Evolutionary conservation across 257 asterid genomes (phyloP).

Genomic region (Catharanthus roseus): DNA sequence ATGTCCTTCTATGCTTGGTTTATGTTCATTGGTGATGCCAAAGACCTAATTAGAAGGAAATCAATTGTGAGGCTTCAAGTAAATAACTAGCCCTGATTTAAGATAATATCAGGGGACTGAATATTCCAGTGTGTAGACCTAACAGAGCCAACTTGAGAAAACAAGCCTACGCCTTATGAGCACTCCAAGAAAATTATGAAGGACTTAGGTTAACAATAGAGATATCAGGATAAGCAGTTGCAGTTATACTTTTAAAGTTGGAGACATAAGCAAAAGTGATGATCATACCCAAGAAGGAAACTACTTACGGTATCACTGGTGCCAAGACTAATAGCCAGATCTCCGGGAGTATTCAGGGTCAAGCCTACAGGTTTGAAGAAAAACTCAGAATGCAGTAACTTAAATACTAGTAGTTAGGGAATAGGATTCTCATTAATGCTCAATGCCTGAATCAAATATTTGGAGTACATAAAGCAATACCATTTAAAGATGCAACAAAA

Average conservation of each 20-base stretch:
- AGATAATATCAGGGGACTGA: not conserved
- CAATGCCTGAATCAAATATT: not conserved
- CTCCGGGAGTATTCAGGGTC: slow-evolving; percentile 79
- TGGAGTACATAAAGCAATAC: not conserved
- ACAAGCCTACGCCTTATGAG: not conserved
- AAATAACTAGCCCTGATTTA: not conserved
- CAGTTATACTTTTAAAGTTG: not conserved
- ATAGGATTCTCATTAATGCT: not conserved
- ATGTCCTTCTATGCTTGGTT: slow-evolving; percentile 83
- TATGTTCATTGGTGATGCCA: slow-evolving; percentile 67
- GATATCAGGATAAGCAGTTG: not conserved
- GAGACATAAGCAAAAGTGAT: not conserved
- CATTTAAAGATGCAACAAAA: not conserved
- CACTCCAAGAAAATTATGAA: not conserved
- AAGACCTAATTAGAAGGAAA: slow-evolving; percentile 43
- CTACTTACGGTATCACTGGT: slow-evolving; percentile 87
- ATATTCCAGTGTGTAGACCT: not conserved
- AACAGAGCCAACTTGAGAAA: not conserved
- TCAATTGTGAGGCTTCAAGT: not conserved
- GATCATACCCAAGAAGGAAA: slow-evolving; percentile 4
- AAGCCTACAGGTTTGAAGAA: slow-evolving; percentile 41
- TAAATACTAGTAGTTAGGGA: not conserved
- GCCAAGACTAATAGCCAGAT: slow-evolving; percentile 90
- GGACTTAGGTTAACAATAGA: not conserved
- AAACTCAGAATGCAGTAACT: slow-evolving; percentile 1